Evolutionary conservation across 2,329 filamentous ascomycete genomes (phyloP).

Genomic region (Coniella lustricola): DNA sequence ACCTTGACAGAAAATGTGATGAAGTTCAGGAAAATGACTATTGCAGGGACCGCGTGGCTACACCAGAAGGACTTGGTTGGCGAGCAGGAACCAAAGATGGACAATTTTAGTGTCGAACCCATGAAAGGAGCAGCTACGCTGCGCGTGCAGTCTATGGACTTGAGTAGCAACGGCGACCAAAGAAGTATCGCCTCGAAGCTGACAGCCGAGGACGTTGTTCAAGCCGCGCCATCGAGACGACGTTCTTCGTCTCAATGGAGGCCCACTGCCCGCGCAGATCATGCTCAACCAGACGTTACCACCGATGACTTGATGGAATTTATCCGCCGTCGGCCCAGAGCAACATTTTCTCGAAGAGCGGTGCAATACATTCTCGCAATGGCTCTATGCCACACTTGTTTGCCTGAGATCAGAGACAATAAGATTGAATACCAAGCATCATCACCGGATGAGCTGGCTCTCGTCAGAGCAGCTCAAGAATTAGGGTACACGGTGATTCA

Average conservation of each 20-base stretch:
- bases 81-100: slow-evolving; percentile 17
- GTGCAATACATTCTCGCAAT: slow-evolving; percentile 78
- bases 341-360: slow-evolving; percentile 69
- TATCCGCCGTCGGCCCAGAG: slow-evolving; percentile 66
- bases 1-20: slow-evolving; percentile 93
- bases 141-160: slow-evolving; percentile 20
- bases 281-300: slow-evolving; percentile 48
- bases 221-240: slow-evolving; percentile 27
- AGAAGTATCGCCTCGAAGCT: slow-evolving; percentile 16
- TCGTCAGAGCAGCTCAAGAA: slow-evolving; percentile 79
- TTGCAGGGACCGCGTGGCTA: slow-evolving; percentile 83
- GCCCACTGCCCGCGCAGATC: slow-evolving; percentile 40
- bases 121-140: slow-evolving; percentile 20
- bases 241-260: slow-evolving; percentile 45
- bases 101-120: slow-evolving; percentile 7
- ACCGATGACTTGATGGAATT: slow-evolving; percentile 74
- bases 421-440: slow-evolving; percentile 66
- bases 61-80: slow-evolving; percentile 65
- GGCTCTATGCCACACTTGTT: slow-evolving; percentile 83
- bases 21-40: slow-evolving; percentile 88
- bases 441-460: slow-evolving; percentile 81
- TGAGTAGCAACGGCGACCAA: neutral
- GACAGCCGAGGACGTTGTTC: slow-evolving; percentile 14
- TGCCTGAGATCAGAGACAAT: slow-evolving; percentile 71
- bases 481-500: slow-evolving; percentile 73